Evolutionary conservation across 2,329 filamentous ascomycete species (phyloP).

Genomic region (Pseudocercospora crystallina): DNA sequence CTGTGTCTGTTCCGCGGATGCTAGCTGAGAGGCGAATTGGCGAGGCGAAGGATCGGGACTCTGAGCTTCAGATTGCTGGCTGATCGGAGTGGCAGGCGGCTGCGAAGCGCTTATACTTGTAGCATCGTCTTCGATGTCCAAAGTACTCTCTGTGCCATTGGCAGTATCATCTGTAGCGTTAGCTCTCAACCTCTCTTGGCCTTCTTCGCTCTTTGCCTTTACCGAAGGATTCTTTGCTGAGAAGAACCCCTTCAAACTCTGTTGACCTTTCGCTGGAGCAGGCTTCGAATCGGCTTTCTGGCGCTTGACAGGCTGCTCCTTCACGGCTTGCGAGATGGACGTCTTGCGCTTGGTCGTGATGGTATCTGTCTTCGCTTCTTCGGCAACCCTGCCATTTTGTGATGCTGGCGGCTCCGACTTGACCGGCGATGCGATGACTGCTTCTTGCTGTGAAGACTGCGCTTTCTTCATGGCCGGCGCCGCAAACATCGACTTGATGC

Average conservation of each 20-base stretch:
- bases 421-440: background rate
- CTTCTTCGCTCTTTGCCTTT: slow-evolving; percentile 1
- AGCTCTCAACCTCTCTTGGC: background rate
- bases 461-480: slow-evolving; percentile 46
- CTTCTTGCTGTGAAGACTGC: slow-evolving; percentile 10
- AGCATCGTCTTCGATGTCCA: background rate
- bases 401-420: background rate
- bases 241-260: slow-evolving; percentile 78
- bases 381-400: no score
- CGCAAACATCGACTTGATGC: slow-evolving; percentile 90
- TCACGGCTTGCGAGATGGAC: slow-evolving; percentile 22
- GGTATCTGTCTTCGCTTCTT: no score
- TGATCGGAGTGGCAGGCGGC: background rate
- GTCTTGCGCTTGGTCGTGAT: slow-evolving; percentile 37
- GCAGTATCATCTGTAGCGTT: background rate
- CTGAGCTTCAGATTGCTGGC: background rate
- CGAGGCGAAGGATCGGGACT: slow-evolving; percentile 20
- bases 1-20: slow-evolving; percentile 29
- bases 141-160: background rate
- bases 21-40: slow-evolving; percentile 23
- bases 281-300: slow-evolving; percentile 46
- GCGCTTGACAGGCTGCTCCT: slow-evolving; percentile 47
- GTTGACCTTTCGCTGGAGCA: slow-evolving; percentile 50
- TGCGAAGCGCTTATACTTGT: background rate
- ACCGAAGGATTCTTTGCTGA: slow-evolving; percentile 52